Evolutionary conservation across 352 stramenopile genomes (phyloP).

Genomic region (Phytophthora sansomeana): DNA sequence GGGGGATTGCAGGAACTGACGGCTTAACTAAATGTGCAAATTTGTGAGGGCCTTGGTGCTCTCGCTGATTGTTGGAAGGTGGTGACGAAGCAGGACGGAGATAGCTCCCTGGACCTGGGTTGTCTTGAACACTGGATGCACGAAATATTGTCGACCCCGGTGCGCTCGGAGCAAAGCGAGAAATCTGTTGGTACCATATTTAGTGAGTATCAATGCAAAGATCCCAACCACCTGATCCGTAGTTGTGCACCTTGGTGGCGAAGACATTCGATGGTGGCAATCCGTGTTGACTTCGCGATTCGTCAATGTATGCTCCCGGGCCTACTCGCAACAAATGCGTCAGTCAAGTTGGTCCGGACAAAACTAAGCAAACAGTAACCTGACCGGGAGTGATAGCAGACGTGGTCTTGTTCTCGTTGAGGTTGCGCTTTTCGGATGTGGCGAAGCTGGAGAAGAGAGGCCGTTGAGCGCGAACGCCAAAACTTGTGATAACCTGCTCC

Average conservation of each 20-base stretch:
- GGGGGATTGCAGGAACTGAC: slow-evolving; percentile 72
- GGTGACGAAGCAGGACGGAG: slow-evolving; percentile 34
- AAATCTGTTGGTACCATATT: slow-evolving; percentile 44
- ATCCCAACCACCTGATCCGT: background rate
- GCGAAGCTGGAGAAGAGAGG: slow-evolving; percentile 76
- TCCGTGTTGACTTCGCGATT: slow-evolving; percentile 15
- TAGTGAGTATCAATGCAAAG: background rate
- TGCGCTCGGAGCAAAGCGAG: slow-evolving; percentile 74
- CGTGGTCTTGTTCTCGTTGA: slow-evolving; percentile 84
- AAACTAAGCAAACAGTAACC: background rate
- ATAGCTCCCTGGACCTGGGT: slow-evolving; percentile 72
- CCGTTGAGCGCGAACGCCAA: slow-evolving; percentile 36
- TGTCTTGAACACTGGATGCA: slow-evolving; percentile 75
- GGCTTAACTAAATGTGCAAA: slow-evolving; percentile 63
- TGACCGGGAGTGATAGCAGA: slow-evolving; percentile 75
- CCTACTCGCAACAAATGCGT: slow-evolving; percentile 27
- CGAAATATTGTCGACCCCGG: slow-evolving; percentile 76
- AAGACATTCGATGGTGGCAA: slow-evolving; percentile 66
- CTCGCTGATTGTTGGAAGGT: slow-evolving; percentile 35
- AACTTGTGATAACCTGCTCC: slow-evolving; percentile 62
- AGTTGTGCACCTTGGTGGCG: slow-evolving; percentile 58
- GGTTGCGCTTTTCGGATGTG: slow-evolving; percentile 71
- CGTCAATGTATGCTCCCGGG: slow-evolving; percentile 63
- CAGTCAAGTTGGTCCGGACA: background rate
- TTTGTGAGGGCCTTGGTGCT: slow-evolving; percentile 37